Base-by-base conservation (phyloP, 768 basidiomycete genomes). In the Boletus bicolor region DNA sequence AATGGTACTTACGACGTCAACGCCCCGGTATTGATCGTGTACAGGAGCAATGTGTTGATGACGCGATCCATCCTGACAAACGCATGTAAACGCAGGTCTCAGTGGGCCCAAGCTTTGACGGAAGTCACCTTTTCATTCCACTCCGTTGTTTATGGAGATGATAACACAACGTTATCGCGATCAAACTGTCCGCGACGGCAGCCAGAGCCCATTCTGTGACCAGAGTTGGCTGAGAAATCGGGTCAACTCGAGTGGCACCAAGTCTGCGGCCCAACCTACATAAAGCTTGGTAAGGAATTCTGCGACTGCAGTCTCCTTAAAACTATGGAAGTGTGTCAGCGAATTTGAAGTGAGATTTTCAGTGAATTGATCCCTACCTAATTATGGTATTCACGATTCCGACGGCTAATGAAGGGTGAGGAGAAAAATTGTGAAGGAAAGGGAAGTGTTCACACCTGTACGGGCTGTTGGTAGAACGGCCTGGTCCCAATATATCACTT, bases 21-120 rank as follows among this genome's bases (percentile, higher is more conserved):
- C 28, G 28, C 28, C 7, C 28, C 28, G 1, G 28, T 30, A 30
- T 30, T 30, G 48, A 64, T 55, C 14, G 43, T 64, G 49, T 64
- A 64, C 26, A 64, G n/a, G 5, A 64, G 55, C 14, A 64, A 41
- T 4, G 37, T 54, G 15, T 64, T 58, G 48, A 64, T 54, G 19
- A 64, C 28, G 5, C 21, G 51, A n/a, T 64, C 55, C 15, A 55
- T 64, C 34, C 63, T 64, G 6, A n/a, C 11, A 30, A 39, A n/a
- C 5, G 7, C 28, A 32, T 39, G 37, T 35, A 11, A n/a, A 26
- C 15, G 7, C 9, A 12, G 15, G 24, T 34, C n/a, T 19, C 30
- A 14, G 21, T 0, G 7, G 30, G 28, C 32, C 32, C 10, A 32
- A 10, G 14, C 4, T 15, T 5, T 1, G 17, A 44, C n/a, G 11